A percentile compares a stretch with the other conserved stretches of the same genome.
Conservation (phyloP, 2,329 filamentous ascomycete species). For the Clonostachys chloroleuca region DNA sequence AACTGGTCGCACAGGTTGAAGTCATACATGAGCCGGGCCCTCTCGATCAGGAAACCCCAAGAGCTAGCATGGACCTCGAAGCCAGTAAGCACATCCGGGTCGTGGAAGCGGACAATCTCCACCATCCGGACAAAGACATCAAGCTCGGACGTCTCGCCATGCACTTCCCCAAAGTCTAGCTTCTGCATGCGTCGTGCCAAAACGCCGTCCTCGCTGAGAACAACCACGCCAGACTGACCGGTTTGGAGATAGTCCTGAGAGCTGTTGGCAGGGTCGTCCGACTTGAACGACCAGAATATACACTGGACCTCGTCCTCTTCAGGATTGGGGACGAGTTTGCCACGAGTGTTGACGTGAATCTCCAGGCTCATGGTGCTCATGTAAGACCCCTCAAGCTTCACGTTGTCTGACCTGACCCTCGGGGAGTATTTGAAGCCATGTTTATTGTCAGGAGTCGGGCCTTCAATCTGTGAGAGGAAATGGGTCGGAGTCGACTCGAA, state of each 20-base stretch:
- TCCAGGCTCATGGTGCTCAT: slow-evolving; percentile 98
- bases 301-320: slow-evolving; percentile 85
- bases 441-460: slow-evolving; percentile 76
- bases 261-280: slow-evolving; percentile 58
- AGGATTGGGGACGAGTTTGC: slow-evolving; percentile 78
- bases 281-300: slow-evolving; percentile 86
- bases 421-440: slow-evolving; percentile 85
- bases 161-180: slow-evolving; percentile 59
- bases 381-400: slow-evolving; percentile 82
- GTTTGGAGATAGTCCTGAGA: slow-evolving; percentile 30
- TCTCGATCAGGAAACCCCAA: slow-evolving; percentile 94
- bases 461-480: slow-evolving; percentile 79
- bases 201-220: slow-evolving; percentile 59
- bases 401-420: slow-evolving; percentile 66
- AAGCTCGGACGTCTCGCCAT: slow-evolving; percentile 74
- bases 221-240: slow-evolving; percentile 66
- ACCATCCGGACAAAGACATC: slow-evolving; percentile 83
- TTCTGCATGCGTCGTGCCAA: slow-evolving; percentile 58
- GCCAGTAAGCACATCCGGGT: slow-evolving; percentile 90
- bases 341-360: slow-evolving; percentile 84
- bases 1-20: slow-evolving; percentile 89
- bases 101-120: slow-evolving; percentile 75
- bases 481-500: slow-evolving; percentile 16
- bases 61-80: slow-evolving; percentile 92
- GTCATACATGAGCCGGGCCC: slow-evolving; percentile 80